Conservation (phyloP, 345 rosid genomes). For the Kernera saxatilis region DNA sequence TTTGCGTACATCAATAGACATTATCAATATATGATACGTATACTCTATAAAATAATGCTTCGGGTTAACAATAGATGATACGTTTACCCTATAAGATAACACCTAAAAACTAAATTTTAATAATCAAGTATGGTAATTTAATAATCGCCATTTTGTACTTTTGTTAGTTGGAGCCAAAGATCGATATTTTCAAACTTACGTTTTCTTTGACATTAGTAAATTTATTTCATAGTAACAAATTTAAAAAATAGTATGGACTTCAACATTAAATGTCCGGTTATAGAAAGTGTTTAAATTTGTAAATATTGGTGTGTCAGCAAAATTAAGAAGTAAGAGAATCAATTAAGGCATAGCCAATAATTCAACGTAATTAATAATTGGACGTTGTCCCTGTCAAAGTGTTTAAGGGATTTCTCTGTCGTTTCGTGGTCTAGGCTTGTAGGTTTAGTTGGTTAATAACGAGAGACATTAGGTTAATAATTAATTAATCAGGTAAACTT, state of each 20-base stretch:
- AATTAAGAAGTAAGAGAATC: conserved; percentile 6
- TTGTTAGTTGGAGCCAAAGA: neutral
- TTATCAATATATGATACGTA: conserved; percentile 3
- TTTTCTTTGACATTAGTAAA: neutral
- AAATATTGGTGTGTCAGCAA: conserved; percentile 22
- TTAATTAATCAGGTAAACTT: conserved; percentile 1
- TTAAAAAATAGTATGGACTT: neutral
- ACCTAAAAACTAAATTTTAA: neutral
- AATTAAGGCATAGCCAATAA: conserved; percentile 19
- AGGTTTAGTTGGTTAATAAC: conserved; percentile 22
- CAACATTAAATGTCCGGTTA: neutral
- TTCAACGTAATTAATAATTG: conserved; percentile 27
- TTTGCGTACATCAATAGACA: conserved; percentile 7
- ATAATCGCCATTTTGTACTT: neutral
- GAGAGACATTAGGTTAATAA: conserved; percentile 10
- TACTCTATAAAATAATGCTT: neutral
- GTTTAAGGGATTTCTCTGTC: conserved; percentile 27
- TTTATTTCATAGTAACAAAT: neutral
- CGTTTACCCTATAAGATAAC: neutral
- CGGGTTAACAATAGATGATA: conserved; percentile 4
- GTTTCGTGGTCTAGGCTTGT: conserved; percentile 20
- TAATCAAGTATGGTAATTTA: neutral
- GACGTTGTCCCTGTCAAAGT: conserved; percentile 16
- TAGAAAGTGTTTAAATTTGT: neutral
- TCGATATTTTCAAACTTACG: neutral